A percentile compares a stretch with the other conserved stretches of the same genome.
Conservation (phyloP, 2,329 filamentous ascomycete species). For the Grosmannia huntii region DNA sequence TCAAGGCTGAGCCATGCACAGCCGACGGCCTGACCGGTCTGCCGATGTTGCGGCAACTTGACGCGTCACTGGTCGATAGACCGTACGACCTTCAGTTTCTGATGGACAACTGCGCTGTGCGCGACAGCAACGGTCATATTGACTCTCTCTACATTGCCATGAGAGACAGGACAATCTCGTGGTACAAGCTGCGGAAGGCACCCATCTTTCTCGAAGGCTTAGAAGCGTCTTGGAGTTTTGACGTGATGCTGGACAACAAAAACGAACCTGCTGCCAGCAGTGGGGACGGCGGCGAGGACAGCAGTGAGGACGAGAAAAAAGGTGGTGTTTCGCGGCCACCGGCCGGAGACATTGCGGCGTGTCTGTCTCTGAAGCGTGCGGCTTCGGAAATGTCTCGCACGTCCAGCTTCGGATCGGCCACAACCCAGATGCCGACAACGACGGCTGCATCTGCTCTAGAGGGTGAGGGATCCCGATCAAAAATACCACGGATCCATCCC, state of each 20-base stretch:
- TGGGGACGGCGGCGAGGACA: conserved; percentile 14
- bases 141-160: conserved; percentile 49
- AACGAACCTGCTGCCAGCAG: conserved; percentile 18
- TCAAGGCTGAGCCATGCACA: conserved; percentile 47
- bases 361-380: conserved; percentile 34
- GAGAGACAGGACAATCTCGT: conserved; percentile 39
- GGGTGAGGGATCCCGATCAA: conserved; percentile 17
- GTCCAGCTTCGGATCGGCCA: conserved; percentile 29
- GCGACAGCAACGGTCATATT: conserved; percentile 39
- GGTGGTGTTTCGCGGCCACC: conserved; percentile 20
- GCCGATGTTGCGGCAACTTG: conserved; percentile 45
- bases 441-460: conserved; percentile 13
- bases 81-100: conserved; percentile 40
- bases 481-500: conserved; percentile 25
- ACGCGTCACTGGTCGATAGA: conserved; percentile 25
- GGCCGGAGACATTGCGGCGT: conserved; percentile 32
- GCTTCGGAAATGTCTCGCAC: conserved; percentile 40
- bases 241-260: conserved; percentile 34
- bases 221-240: conserved; percentile 41
- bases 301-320: conserved; percentile 10
- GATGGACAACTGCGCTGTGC: conserved; percentile 40
- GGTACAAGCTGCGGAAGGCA: conserved; percentile 36
- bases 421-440: conserved; percentile 9
- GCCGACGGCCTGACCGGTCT: conserved; percentile 39
- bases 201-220: conserved; percentile 37